Conservation (phyloP, 164 flowering plant genomes). For the Liquidambar formosana region DNA sequence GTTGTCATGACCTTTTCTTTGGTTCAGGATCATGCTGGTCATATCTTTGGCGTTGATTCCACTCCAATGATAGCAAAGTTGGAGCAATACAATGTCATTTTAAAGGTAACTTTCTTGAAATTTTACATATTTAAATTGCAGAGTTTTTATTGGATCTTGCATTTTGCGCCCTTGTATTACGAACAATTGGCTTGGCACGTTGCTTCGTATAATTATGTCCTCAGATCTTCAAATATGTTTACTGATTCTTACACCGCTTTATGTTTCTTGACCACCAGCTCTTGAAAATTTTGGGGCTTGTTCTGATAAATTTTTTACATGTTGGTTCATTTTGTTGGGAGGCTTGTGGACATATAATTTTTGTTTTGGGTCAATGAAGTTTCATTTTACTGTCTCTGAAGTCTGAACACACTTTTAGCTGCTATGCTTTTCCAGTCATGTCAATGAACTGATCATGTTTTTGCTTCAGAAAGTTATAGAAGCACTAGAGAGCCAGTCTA, state of each 20-base stretch:
- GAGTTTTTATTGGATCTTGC: background rate
- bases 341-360: no score
- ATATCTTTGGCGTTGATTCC: constrained; percentile 95
- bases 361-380: no score
- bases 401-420: background rate
- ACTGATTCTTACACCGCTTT: no score
- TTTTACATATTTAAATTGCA: background rate
- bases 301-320: no score
- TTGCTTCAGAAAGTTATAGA: constrained; percentile 66
- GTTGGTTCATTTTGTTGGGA: no score
- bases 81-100: constrained; percentile 78
- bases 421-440: background rate
- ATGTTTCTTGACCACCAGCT: no score
- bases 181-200: background rate
- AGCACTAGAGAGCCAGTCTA: constrained; percentile 66
- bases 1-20: constrained; percentile 10
- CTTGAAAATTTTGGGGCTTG: no score
- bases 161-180: constrained; percentile 1
- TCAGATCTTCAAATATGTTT: no score
- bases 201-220: no score
- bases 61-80: constrained; percentile 83
- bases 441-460: background rate
- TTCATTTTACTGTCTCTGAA: no score
- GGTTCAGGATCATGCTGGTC: constrained; percentile 96
- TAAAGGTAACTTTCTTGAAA: constrained; percentile 53